Conservation (phyloP, 495 filamentous ascomycete genomes). For the Glonium stellatum region DNA sequence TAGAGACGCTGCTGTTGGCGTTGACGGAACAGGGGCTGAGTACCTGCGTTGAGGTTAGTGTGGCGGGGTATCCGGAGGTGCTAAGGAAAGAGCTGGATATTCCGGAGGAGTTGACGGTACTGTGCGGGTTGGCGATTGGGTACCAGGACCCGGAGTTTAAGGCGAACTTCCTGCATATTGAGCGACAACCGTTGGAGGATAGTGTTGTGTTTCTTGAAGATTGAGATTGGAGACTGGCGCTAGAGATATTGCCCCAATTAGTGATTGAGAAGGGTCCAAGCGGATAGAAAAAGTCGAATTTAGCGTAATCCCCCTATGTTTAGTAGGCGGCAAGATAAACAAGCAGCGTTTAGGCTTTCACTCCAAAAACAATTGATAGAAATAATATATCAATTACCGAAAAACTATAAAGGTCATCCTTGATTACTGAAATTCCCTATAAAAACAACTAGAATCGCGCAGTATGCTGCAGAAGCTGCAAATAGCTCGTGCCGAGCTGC, state of each 20-base stretch:
- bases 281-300: too few relatives aligned
- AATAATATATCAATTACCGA: background rate
- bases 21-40: conserved; percentile 16
- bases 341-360: too few relatives aligned
- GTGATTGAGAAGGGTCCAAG: too few relatives aligned
- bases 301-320: too few relatives aligned
- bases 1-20: conserved; percentile 20
- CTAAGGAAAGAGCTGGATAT: conserved; percentile 12
- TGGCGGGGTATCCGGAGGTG: conserved; percentile 15
- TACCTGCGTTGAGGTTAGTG: conserved; percentile 20
- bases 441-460: conserved; percentile 31
- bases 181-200: background rate
- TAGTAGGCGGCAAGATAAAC: too few relatives aligned
- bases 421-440: conserved; percentile 23
- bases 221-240: background rate
- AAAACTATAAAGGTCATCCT: too few relatives aligned
- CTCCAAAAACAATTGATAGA: background rate
- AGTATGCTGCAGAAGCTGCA: conserved; percentile 38
- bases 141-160: conserved; percentile 6
- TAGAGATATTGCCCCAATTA: too few relatives aligned
- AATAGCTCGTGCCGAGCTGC: conserved; percentile 41
- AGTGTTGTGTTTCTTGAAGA: background rate
- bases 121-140: conserved; percentile 17
- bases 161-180: background rate
- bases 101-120: conserved; percentile 10